Evolutionary conservation across 2,329 filamentous ascomycete genomes (phyloP), one percentile per base, ranked within the genome.

Genomic region (Phyllosticta paracitricarpa): DNA sequence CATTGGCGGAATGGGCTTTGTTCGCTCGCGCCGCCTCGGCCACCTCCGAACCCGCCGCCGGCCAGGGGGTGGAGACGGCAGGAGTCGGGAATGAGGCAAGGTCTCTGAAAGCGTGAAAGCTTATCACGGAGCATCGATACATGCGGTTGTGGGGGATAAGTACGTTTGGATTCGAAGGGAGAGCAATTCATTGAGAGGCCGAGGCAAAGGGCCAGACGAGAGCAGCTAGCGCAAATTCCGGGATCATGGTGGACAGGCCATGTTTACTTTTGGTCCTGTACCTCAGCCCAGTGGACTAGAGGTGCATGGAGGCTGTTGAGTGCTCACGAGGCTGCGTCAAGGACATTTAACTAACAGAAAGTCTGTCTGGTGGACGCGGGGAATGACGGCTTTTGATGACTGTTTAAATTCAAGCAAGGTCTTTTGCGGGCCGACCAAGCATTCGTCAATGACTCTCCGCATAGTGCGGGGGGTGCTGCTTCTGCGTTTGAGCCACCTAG

Each of bases 21-120:
- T 40, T 40, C 33, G 33, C 33, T 40, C 33, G 19, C 14, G 48
- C 26, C 12, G 17, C 57, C 51, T 51, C 58, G 58, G 58, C 58
- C 58, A 56, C 33, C 58, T 60, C 58, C 58, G 58, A 30, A 25
- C 52, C 51, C 40, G 58, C 58, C 58, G 53, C 10, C 58, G 58
- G 53, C 58, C 10, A 40, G 14, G 10, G 33, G 10, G 33, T 12
- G 14, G 33, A 40, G 33, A 40, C 33, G 33, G 33, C 28, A 40
- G 33, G 14, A 17, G 7, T 40, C 33, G 33, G 33, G 33, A 40
- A 40, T 10, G 33, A 17, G 10, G 14, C 33, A 40, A 10, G 33
- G 33, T 17, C 6, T 40, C 33, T 30, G 26, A 28, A 22, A 22
- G 19, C 7, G 4, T 28, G 14, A 40, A 40, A 40, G 33, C 33